Percentiles rank a stretch among this genome's conserved stretches.
Evolutionary conservation across 164 flowering plant species (phyloP).

Genomic region (Sextonia rubra): DNA sequence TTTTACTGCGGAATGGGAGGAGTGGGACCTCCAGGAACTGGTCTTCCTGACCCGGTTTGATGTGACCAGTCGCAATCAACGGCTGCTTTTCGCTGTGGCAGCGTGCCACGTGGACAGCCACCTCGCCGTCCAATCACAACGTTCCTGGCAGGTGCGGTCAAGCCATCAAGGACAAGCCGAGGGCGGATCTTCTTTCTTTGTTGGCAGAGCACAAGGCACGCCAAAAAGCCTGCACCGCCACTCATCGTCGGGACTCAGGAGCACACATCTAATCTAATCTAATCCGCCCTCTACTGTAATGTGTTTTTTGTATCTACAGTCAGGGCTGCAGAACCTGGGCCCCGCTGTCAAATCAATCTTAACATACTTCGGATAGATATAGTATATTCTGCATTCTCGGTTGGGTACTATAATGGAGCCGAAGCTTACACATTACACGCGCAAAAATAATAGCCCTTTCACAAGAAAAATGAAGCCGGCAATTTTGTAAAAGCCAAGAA

Average conservation of each 20-base stretch:
- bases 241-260: neutral
- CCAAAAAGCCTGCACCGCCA: slow-evolving; percentile 20
- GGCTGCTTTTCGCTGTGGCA: slow-evolving; percentile 22
- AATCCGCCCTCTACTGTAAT: too few species aligned
- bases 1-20: slow-evolving; percentile 15
- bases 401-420: too few species aligned
- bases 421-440: too few species aligned
- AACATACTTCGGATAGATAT: too few species aligned
- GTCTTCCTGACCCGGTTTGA: slow-evolving; percentile 25
- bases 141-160: slow-evolving; percentile 35
- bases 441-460: too few species aligned
- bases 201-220: slow-evolving; percentile 7
- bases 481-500: too few species aligned
- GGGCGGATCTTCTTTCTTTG: slow-evolving; percentile 5
- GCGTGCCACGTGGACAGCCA: slow-evolving; percentile 31
- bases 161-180: slow-evolving; percentile 17
- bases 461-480: too few species aligned
- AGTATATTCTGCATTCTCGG: too few species aligned
- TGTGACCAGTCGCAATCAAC: slow-evolving; percentile 40
- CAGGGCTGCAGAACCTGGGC: neutral
- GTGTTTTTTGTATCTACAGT: neutral
- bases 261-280: neutral
- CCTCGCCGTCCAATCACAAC: slow-evolving; percentile 28
- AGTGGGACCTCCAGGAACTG: slow-evolving; percentile 15
- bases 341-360: too few species aligned